Conservation (phyloP, 192 early-diverging fungal species). For the Polychytrium aggregatum region DNA sequence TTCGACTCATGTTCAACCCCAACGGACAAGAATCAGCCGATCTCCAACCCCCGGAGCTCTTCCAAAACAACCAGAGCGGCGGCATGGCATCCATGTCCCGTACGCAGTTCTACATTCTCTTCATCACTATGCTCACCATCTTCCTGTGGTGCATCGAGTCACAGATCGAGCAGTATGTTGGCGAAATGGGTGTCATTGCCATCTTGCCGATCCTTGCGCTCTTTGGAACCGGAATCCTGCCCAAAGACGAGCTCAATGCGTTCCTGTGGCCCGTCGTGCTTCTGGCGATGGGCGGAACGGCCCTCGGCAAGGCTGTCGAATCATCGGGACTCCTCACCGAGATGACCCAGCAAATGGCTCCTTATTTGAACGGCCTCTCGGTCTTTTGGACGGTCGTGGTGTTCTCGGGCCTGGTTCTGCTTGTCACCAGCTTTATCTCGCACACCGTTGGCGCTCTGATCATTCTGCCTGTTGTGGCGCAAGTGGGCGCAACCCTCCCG, state of each 20-base stretch:
- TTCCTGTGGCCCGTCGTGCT: conserved; percentile 76
- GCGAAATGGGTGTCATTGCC: conserved; percentile 94
- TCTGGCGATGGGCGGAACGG: conserved; percentile 91
- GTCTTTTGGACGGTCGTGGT: conserved; percentile 62
- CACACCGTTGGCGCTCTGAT: conserved; percentile 95
- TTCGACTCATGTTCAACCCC: conserved; percentile 73
- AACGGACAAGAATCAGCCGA: conserved; percentile 3
- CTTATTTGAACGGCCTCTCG: conserved; percentile 49
- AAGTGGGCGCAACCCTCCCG: conserved; percentile 70
- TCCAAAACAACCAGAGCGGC: conserved; percentile 5
- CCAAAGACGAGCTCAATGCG: conserved; percentile 95
- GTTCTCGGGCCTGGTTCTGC: conserved; percentile 67
- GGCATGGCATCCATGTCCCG: conserved; percentile 25
- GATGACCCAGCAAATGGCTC: conserved; percentile 61
- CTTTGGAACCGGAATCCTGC: conserved; percentile 80
- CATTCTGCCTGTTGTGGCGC: conserved; percentile 84
- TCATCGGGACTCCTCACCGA: conserved; percentile 71
- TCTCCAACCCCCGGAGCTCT: conserved; percentile 24
- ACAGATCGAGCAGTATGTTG: conserved; percentile 59
- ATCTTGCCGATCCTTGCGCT: conserved; percentile 81
- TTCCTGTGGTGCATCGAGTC: conserved; percentile 82
- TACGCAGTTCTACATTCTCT: conserved; percentile 69
- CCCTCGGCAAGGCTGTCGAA: conserved; percentile 84
- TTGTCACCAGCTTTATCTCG: conserved; percentile 85
- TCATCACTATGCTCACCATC: conserved; percentile 68